Evolutionary conservation across 352 stramenopile species (phyloP).

Genomic region (Peronospora tabacina): DNA sequence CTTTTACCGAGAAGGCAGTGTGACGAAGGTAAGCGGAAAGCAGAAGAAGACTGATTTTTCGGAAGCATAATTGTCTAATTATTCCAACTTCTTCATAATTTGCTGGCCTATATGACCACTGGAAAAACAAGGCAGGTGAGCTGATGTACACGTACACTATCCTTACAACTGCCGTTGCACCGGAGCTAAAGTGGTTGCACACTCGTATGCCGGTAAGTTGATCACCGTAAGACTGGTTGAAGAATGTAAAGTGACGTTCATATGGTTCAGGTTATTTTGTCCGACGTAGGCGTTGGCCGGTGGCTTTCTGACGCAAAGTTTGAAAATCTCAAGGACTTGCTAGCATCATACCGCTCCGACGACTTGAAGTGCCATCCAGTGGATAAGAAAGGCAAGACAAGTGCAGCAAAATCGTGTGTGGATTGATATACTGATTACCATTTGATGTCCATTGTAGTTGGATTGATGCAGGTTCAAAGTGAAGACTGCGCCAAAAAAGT

Average conservation of each 20-base stretch:
- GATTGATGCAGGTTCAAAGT: slow-evolving; percentile 66
- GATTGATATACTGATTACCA: not conserved
- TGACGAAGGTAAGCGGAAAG: slow-evolving; percentile 42
- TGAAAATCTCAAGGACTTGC: slow-evolving; percentile 40
- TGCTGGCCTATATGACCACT: slow-evolving; percentile 83
- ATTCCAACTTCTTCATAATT: slow-evolving; percentile 35
- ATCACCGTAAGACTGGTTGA: not conserved
- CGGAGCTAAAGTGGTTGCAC: slow-evolving; percentile 78
- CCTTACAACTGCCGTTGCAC: slow-evolving; percentile 65
- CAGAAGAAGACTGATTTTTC: not conserved
- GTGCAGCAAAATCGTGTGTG: not conserved
- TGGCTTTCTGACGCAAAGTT: slow-evolving; percentile 70
- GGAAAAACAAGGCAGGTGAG: slow-evolving; percentile 55
- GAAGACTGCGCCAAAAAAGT: slow-evolving; percentile 67
- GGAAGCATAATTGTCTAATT: not conserved
- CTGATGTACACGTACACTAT: slow-evolving; percentile 81
- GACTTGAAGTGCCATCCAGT: slow-evolving; percentile 77
- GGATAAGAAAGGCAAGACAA: slow-evolving; percentile 50
- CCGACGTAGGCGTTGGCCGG: slow-evolving; percentile 40
- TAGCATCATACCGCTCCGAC: slow-evolving; percentile 38
- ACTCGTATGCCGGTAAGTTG: slow-evolving; percentile 70
- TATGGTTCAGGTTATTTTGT: slow-evolving; percentile 54
- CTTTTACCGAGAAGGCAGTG: slow-evolving; percentile 39
- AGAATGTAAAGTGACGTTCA: not conserved
- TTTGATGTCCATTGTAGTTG: slow-evolving; percentile 35